Evolutionary conservation across 371 early-diverging fungal species (phyloP).

Genomic region (Mucor lusitanicus): DNA sequence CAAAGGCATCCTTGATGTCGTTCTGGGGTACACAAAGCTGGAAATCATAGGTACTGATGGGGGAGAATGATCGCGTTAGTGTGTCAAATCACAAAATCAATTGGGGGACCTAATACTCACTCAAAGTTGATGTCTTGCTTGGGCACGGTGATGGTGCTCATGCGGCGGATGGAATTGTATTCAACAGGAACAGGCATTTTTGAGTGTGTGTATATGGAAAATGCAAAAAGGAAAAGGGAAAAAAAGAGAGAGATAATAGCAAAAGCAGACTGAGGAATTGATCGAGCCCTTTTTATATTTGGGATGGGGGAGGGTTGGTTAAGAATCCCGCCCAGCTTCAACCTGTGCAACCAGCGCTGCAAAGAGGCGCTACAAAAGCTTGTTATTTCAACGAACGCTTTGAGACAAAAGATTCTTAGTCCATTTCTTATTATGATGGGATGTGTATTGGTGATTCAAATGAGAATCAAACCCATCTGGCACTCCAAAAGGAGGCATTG

Average conservation of each 20-base stretch:
- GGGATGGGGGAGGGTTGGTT: background rate
- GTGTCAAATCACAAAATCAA: background rate
- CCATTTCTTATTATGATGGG: background rate
- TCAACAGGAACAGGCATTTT: slow-evolving; percentile 49
- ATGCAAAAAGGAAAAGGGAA: slow-evolving; percentile 5
- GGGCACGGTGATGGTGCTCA: slow-evolving; percentile 44
- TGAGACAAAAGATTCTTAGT: slow-evolving; percentile 11
- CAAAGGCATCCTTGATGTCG: slow-evolving; percentile 59
- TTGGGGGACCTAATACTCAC: slow-evolving; percentile 17
- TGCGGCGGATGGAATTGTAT: slow-evolving; percentile 34
- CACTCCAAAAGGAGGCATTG: background rate
- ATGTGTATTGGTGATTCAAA: background rate
- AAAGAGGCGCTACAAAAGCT: slow-evolving; percentile 5
- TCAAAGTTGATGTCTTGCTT: slow-evolving; percentile 44
- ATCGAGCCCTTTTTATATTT: slow-evolving; percentile 18
- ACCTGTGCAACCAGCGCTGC: background rate
- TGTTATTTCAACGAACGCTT: slow-evolving; percentile 11
- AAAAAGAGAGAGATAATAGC: slow-evolving; percentile 5
- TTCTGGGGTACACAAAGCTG: slow-evolving; percentile 41
- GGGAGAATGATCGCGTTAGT: background rate
- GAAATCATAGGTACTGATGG: slow-evolving; percentile 38
- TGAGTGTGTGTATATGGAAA: slow-evolving; percentile 1
- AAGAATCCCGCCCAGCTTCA: background rate
- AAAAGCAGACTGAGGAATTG: slow-evolving; percentile 1
- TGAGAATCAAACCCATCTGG: slow-evolving; percentile 7